A percentile compares a stretch with the other conserved stretches of the same genome.
phyloP scores from a whole-genome alignment of 2,329 filamentous ascomycete genomes.

The Xylariales sp. region DNA sequence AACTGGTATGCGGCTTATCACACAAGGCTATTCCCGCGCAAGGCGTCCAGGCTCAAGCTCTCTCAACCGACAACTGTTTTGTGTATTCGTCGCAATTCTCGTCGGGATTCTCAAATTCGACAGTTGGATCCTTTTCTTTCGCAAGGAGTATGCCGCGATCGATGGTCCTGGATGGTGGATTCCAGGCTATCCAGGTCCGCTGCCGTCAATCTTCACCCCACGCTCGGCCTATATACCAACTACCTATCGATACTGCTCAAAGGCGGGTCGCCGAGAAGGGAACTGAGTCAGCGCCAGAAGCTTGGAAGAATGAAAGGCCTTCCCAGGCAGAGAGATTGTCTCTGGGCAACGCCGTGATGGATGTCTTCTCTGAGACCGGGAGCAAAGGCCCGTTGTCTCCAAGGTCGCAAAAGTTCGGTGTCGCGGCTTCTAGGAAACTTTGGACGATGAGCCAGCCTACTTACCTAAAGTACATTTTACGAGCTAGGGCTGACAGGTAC shows the following conservation, averaged over 20 bases:
- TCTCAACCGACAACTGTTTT: not conserved
- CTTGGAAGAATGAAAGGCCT: not conserved
- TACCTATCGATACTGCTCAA: not conserved
- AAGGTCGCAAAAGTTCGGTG: conserved; percentile 6
- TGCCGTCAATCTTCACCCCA: not conserved
- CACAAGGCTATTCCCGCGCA: conserved; percentile 1
- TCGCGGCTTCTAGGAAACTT: not conserved
- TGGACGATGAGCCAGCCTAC: too few species aligned
- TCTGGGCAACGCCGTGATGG: not conserved
- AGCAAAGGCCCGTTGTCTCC: not conserved
- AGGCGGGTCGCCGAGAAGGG: not conserved
- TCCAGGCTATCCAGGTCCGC: conserved; percentile 4
- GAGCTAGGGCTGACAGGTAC: too few species aligned
- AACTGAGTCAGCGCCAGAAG: not conserved
- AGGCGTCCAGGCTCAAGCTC: conserved; percentile 1
- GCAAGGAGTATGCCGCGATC: not conserved
- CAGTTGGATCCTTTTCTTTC: not conserved
- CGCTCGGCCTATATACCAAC: not conserved
- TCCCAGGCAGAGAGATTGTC: not conserved
- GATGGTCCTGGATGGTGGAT: conserved; percentile 5
- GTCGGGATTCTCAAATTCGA: not conserved
- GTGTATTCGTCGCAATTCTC: not conserved
- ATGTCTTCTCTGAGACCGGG: conserved; percentile 1
- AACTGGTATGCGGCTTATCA: conserved; percentile 3
- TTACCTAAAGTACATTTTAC: too few species aligned